Evolutionary conservation across 495 filamentous ascomycete genomes (phyloP), one percentile per base, ranked within the genome.

Genomic region (Aspergillus heteromorphus): DNA sequence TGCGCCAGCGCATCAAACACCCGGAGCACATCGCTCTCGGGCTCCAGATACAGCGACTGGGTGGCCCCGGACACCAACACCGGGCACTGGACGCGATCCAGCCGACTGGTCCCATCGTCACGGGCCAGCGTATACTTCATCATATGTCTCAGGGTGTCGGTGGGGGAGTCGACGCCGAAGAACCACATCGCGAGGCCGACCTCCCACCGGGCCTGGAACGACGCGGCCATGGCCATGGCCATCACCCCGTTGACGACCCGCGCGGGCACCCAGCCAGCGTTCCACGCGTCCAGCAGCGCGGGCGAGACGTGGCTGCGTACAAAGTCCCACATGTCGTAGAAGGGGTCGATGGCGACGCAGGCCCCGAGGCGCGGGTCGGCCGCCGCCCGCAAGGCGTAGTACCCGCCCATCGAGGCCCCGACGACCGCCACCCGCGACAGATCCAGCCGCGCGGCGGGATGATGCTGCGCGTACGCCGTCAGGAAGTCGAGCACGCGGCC

Each of bases 371-470:
- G 69, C 0, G 66, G 51, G 50, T 80, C 76, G 0, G 56, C 36
- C 0, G 75, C 74, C 1, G 57, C 75, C 1, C 72, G 67, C 2
- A 59, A 65, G 14, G 56, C 75, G 55, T 54, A 73, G 49, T 81
- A 81, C 0, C 68, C 79, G 1, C 79, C 79, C 51, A 76, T 55
- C 0, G 75, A 68, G 0, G 66, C 59, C 0, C 79, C 78, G 2
- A 51, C 6, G 3, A 80, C 18, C 0, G 73, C 75, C 20, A 82
- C 61, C 2, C 57, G 51, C 23, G 63, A 41, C 2, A 72, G 45
- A 51, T 83, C 78, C 0, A 83, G 65, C 1, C 71, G 45, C 1
- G 66, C 43, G 11, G 74, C 68, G 7, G 66, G 68, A 29, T 66
- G 36, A 2, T 30, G 1, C 0, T n/a, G 7, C 0, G 64, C 40